Base-by-base conservation (phyloP, 2,329 filamentous ascomycete species). In the Raffaelea ambrosiae region DNA sequence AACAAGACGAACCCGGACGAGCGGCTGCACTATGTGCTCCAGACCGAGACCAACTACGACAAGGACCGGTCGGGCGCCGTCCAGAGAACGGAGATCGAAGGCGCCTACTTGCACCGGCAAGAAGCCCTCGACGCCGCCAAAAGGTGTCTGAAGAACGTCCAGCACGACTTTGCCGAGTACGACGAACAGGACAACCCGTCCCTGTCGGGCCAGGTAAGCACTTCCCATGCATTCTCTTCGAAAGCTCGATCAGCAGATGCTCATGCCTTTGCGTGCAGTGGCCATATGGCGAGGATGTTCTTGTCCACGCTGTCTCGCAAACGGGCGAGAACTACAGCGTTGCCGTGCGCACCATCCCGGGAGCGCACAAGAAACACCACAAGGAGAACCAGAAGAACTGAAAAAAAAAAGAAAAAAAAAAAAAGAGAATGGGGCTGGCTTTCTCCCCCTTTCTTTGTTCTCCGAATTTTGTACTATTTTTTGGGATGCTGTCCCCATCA, bases 231-330 rank as follows among this genome's bases (percentile, higher is more conserved):
- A 18, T 13, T 3, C 20, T 11, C 16, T 19, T 21, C 19, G 14
- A 13, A 14, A 10, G 9, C 10, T 9, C 2, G 3, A 21, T 20
- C 19, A 2, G 11, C 19, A 3, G 13, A 20, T 26, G 22, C 11
- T 11, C 16, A 20, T 7, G 33, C 3, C 51, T 7, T 29, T n/a
- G n/a, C n/a, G n/a, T n/a, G n/a, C n/a, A 67, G 48, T 71, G 69
- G 67, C 67, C 68, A 2, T 73, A 65, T 61, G 69, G 68, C 5
- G 67, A 70, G 16, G 66, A 72, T 21, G 63, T 67, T 3, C 49
- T 69, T 2, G 64, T 68, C 14, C 69, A 70, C 50, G 70, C 69
- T 5, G 66, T 73, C 2, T 60, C 62, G 0, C 57, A 64, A 40
- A 66, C 58, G 8, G 70, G 70, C 1, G 63, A 69, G 58, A 70